phyloP scores from a whole-genome alignment of 2,329 filamentous ascomycete species.

The Colletotrichum neosansevieriae region DNA sequence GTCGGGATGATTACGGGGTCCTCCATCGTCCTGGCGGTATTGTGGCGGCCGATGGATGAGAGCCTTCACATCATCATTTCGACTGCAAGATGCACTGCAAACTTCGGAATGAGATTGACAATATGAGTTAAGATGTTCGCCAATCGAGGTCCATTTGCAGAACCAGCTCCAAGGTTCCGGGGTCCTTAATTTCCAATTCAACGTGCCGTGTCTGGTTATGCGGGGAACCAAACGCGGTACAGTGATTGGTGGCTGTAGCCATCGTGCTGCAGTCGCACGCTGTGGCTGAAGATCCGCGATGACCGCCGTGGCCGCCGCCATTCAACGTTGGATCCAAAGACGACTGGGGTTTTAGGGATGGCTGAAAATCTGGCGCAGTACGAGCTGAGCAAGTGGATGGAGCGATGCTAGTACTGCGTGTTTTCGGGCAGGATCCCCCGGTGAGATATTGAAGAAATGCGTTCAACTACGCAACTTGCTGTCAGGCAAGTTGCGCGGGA shows the following conservation, averaged over 20 bases:
- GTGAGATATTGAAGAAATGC: constrained; percentile 1
- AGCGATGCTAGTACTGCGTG: neutral
- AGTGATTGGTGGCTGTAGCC: constrained; percentile 21
- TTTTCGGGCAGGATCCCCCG: neutral
- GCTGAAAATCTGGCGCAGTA: neutral
- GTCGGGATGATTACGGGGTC: neutral
- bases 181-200: constrained; percentile 25
- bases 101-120: neutral
- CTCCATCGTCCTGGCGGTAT: neutral
- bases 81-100: neutral
- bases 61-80: constrained; percentile 7
- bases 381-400: neutral
- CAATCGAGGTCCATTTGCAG: constrained; percentile 13
- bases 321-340: constrained; percentile 28
- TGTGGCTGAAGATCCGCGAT: constrained; percentile 29
- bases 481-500: neutral
- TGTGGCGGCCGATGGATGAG: constrained; percentile 3
- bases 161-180: constrained; percentile 32
- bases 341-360: constrained; percentile 11
- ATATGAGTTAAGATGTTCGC: neutral
- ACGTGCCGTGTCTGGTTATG: constrained; percentile 12
- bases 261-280: constrained; percentile 16
- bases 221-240: constrained; percentile 21
- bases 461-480: neutral
- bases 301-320: constrained; percentile 21